phyloP scores from a whole-genome alignment of 1,284 basidiomycete species.

The Ceratobasidium sp. region DNA sequence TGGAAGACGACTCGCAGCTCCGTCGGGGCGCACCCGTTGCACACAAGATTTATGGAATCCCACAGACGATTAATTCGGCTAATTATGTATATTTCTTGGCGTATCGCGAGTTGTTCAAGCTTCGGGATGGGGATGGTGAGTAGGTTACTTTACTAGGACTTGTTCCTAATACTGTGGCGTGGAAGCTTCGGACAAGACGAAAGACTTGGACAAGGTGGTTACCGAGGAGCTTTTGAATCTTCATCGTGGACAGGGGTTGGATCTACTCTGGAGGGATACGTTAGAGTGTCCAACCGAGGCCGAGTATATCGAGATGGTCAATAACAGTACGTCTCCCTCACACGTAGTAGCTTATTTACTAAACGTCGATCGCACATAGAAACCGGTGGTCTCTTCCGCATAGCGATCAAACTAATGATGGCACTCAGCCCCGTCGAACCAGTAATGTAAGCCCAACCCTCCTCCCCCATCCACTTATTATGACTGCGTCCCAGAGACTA shows the following conservation, averaged over 20 bases:
- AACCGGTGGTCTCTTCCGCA: conserved; percentile 91
- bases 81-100: conserved; percentile 97
- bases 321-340: conserved; percentile 75
- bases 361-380: conserved; percentile 59
- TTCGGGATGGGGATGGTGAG: conserved; percentile 53
- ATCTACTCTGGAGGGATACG: conserved; percentile 93
- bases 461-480: background rate
- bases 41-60: conserved; percentile 94
- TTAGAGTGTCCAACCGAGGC: conserved; percentile 92
- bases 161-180: background rate
- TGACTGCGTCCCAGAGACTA: conserved; percentile 66
- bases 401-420: conserved; percentile 97
- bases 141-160: background rate
- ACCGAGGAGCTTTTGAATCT: conserved; percentile 86
- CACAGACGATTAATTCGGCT: conserved; percentile 97
- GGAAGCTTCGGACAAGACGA: conserved; percentile 33
- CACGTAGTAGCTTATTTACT: background rate
- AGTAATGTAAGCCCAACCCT: conserved; percentile 60
- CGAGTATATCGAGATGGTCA: conserved; percentile 95
- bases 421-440: conserved; percentile 63
- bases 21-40: conserved; percentile 88
- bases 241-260: conserved; percentile 95
- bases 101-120: conserved; percentile 74
- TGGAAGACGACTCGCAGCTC: conserved; percentile 94
- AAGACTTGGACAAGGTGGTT: conserved; percentile 41